phyloP scores from a whole-genome alignment of 108 stramenopile genomes.

The Heterococcus sp. region DNA sequence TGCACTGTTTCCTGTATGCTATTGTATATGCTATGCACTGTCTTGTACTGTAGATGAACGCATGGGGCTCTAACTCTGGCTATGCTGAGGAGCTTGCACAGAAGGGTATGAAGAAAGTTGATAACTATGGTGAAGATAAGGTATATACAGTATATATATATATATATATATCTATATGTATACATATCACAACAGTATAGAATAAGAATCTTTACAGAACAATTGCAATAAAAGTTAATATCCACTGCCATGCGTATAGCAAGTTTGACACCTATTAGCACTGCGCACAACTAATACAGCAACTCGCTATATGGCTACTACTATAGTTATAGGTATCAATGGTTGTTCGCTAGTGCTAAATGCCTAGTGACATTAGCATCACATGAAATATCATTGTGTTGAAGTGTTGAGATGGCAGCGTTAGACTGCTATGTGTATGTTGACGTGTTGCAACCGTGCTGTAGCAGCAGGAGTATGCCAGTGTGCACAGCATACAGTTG shows the following conservation, averaged over 20 bases:
- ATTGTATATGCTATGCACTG: neutral
- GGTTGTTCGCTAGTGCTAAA: no score
- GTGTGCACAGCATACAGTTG: no score
- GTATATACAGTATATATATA: no score
- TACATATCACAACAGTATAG: neutral
- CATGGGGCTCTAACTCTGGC: conserved; percentile 29
- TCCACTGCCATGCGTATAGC: neutral
- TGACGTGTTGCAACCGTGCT: no score
- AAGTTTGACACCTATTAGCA: neutral
- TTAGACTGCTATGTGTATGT: no score
- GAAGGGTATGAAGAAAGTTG: conserved; percentile 29
- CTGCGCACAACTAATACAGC: neutral
- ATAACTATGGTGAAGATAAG: conserved; percentile 39
- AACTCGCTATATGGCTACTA: no score
- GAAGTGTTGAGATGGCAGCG: no score
- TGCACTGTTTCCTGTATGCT: neutral
- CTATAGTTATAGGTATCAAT: no score
- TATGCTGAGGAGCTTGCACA: conserved; percentile 46
- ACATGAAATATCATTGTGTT: no score
- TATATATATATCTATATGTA: no score
- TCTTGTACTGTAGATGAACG: conserved; percentile 10
- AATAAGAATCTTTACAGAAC: neutral
- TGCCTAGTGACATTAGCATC: no score
- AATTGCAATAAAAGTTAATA: neutral
- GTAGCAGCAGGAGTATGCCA: no score